Percentiles rank a stretch among this genome's conserved stretches.
phyloP scores from a whole-genome alignment of 805 yeast genomes.

The Myxozyma monticola region DNA sequence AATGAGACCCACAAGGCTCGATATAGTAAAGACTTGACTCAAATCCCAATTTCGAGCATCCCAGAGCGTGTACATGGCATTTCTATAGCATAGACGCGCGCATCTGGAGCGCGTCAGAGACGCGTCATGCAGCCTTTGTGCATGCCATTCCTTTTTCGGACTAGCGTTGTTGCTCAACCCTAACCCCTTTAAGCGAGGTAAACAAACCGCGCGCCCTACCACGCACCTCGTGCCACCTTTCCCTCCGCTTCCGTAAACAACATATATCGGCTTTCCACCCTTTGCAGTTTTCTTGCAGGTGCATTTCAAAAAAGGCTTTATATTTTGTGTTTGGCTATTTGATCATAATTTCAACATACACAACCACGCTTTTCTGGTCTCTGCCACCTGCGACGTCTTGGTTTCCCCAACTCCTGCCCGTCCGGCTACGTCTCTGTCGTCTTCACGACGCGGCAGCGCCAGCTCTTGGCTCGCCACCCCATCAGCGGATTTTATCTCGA shows the following conservation, averaged over 20 bases:
- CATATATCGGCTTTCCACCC: no score
- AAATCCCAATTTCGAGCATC: no score
- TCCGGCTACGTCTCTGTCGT: no score
- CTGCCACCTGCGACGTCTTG: neutral
- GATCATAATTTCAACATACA: neutral
- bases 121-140: no score
- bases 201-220: conserved; percentile 17
- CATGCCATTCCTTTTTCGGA: no score
- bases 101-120: no score
- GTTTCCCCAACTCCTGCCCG: no score
- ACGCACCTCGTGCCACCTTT: conserved; percentile 1
- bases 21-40: no score
- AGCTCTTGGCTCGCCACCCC: neutral
- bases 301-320: no score
- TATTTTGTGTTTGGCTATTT: neutral
- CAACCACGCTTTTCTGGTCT: neutral
- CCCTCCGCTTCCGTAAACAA: conserved; percentile 10
- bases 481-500: neutral
- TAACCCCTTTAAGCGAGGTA: conserved; percentile 1
- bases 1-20: no score
- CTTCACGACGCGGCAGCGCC: neutral
- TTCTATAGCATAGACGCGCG: no score
- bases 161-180: neutral
- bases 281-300: neutral
- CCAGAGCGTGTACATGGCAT: no score